Evolutionary conservation across 345 rosid species (phyloP), one percentile per base, ranked within the genome.

Genomic region (Pugionium cornutum): DNA sequence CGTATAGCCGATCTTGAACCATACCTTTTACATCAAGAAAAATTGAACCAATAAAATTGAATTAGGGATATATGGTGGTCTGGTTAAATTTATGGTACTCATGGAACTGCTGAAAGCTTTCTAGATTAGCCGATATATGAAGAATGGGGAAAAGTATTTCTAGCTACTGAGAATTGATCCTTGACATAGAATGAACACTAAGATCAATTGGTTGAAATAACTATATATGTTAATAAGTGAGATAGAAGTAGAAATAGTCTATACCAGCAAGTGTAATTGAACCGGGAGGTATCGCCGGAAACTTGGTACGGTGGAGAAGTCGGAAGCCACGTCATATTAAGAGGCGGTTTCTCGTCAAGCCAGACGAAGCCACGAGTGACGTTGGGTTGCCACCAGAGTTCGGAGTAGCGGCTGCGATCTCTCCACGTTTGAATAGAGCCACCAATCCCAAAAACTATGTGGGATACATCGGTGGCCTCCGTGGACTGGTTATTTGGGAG

Each of bases 351-450:
- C 67, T 82, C 81, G 41, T 92, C 91, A 7, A 89, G 88, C 97
- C 98, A 92, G 6, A 86, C 91, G 52, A 66, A 86, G 11, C 98
- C 98, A 4, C 89, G 86, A 25, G 85, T 86, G 18, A 69, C 65
- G 56, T 83, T 82, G 5, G 94, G 86, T 39, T 56, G 76, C 97
- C 98, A 89, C 98, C 98, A 89, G 2, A 84, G 81, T 42, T 87
- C 89, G 4, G 76, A 10, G 78, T 82, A 88, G 26, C 41, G 82
- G 26, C 85, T 82, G 4, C 98, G 91, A 18, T 65, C 53, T 57
- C 79, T 53, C 98, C 98, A 92, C 30, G 91, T 86, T 68, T 75
- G 76, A 44, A 88, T 84, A 4, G 98, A 83, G 34, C 96, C 98
- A n/a, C 87, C 89, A 43, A 88, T 81, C 47, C 96, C 94, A 7